phyloP scores from a whole-genome alignment of 169 alveolate genomes.

The Toxoplasma gondii region DNA sequence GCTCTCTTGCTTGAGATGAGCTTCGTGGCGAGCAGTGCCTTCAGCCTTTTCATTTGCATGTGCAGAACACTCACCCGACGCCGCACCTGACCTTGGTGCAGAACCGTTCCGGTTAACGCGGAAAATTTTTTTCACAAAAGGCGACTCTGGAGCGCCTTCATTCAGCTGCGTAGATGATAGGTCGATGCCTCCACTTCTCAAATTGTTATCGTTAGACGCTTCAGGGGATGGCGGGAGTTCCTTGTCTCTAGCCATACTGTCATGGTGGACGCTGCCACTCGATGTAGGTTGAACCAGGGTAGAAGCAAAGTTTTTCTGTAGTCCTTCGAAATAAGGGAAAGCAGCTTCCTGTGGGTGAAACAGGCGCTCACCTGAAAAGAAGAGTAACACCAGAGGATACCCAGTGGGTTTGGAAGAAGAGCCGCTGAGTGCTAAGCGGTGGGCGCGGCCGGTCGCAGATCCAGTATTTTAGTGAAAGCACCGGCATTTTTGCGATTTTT shows the following conservation, averaged over 20 bases:
- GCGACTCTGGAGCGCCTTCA: background rate
- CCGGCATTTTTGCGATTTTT: no score
- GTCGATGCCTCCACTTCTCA: background rate
- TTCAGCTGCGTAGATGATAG: background rate
- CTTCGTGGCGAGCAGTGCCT: background rate
- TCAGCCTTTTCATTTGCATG: background rate
- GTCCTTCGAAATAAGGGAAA: no score
- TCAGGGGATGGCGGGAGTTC: background rate
- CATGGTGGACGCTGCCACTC: no score
- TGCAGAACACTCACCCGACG: background rate
- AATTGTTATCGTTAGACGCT: background rate
- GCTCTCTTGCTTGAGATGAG: background rate
- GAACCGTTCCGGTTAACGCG: background rate
- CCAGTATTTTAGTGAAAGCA: no score
- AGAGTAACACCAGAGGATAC: no score
- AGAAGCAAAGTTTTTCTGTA: no score
- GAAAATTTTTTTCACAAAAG: background rate
- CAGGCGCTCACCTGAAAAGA: no score
- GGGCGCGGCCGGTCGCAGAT: no score
- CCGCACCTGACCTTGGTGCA: background rate
- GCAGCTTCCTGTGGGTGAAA: no score
- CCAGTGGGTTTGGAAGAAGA: no score
- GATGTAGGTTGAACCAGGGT: no score
- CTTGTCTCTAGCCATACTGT: background rate
- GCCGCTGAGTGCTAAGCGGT: no score